A percentile compares a stretch with the other conserved stretches of the same genome.
phyloP scores from a whole-genome alignment of 257 asterid genomes.

The Solanum virginianum region DNA sequence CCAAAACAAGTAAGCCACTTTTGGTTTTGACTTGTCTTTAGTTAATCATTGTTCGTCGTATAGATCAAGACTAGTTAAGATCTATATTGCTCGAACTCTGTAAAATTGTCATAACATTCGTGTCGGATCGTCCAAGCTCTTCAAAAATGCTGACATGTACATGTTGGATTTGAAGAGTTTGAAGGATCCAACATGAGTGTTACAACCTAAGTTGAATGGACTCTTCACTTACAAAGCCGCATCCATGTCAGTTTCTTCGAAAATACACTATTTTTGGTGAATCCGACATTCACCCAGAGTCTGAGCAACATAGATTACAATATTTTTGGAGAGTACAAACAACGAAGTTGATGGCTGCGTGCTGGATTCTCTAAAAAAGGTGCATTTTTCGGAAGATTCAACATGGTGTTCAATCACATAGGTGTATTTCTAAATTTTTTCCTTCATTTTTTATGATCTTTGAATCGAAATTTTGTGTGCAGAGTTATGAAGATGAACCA shows the following conservation, averaged over 20 bases:
- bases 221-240: too few species aligned
- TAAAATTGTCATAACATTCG: fast-evolving
- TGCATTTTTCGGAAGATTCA: neutral
- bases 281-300: too few species aligned
- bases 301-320: too few species aligned
- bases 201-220: too few species aligned
- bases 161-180: neutral
- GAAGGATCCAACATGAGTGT: neutral
- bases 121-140: neutral
- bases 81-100: neutral
- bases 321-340: neutral
- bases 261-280: too few species aligned
- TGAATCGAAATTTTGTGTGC: constrained; percentile 1
- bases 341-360: neutral
- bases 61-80: neutral
- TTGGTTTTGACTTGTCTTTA: neutral
- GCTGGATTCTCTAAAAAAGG: neutral
- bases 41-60: too few species aligned
- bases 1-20: neutral
- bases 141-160: neutral
- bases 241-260: too few species aligned
- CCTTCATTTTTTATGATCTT: neutral
- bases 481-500: constrained; percentile 85
- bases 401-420: neutral
- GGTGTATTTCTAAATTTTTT: too few species aligned